These are phyloP conservation scores for Prunus dulcis DNA, from an alignment of 306 rosid genomes.

Conservation along the genomic window DNA sequence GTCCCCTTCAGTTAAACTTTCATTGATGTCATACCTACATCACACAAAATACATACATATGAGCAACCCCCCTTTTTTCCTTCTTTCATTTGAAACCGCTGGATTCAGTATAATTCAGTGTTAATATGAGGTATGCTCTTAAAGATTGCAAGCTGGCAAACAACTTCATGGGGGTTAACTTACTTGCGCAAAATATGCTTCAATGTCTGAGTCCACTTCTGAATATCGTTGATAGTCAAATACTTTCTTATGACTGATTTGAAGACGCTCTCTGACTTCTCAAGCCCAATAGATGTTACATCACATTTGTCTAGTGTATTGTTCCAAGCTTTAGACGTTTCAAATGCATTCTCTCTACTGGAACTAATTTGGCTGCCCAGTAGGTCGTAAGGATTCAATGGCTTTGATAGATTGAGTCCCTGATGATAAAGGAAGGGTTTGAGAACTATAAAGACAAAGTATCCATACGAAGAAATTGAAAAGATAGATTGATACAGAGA, in stretches of 20 bases:
- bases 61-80: constrained; percentile 1
- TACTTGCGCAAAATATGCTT: constrained; percentile 65
- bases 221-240: constrained; percentile 51
- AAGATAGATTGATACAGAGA: background rate
- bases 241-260: constrained; percentile 36
- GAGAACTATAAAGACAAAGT: constrained; percentile 6
- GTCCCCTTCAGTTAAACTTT: constrained; percentile 54
- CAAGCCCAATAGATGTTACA: constrained; percentile 28
- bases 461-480: background rate
- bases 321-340: constrained; percentile 24
- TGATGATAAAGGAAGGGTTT: constrained; percentile 26
- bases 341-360: constrained; percentile 21
- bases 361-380: constrained; percentile 45
- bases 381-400: constrained; percentile 51
- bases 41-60: constrained; percentile 20
- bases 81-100: background rate
- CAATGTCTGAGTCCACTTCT: constrained; percentile 35
- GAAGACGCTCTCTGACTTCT: constrained; percentile 38
- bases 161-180: constrained; percentile 23
- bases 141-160: background rate
- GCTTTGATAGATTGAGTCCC: constrained; percentile 56
- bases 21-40: constrained; percentile 59
- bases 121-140: background rate
- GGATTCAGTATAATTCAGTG: background rate
- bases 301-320: constrained; percentile 35